These are phyloP conservation scores for Aspergillus conjunctus DNA, from an alignment of 495 filamentous ascomycete species.

Conservation along the genomic window DNA sequence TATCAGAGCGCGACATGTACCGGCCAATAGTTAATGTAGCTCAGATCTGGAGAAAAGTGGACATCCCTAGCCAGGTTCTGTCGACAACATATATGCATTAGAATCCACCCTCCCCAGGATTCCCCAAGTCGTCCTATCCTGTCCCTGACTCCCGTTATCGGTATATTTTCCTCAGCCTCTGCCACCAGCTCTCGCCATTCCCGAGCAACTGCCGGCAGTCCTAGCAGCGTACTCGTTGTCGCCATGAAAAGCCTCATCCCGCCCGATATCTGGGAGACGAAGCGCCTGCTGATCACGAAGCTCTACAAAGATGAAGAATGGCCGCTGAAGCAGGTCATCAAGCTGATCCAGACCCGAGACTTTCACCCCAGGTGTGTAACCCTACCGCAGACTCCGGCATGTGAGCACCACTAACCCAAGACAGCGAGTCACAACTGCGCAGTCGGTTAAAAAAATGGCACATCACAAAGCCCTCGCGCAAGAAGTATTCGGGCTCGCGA, in stretches of 20 bases:
- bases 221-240: background rate
- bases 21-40: background rate
- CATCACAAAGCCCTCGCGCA: constrained; percentile 23
- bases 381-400: background rate
- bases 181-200: background rate
- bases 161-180: background rate
- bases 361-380: constrained; percentile 20
- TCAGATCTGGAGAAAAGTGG: background rate
- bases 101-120: background rate
- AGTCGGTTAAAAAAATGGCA: constrained; percentile 24
- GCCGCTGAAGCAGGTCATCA: constrained; percentile 26
- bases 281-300: constrained; percentile 16
- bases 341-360: constrained; percentile 12
- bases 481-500: constrained; percentile 12
- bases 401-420: background rate
- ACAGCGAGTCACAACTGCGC: constrained; percentile 19
- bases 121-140: background rate
- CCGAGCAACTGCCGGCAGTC: background rate
- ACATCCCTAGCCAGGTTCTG: no score
- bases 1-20: background rate
- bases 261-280: constrained; percentile 23
- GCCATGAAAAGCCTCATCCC: constrained; percentile 19
- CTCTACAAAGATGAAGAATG: constrained; percentile 25
- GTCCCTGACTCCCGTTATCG: background rate
- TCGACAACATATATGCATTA: background rate